These are phyloP conservation scores for Coemansia sp. DNA, from an alignment of 192 early-diverging fungal species.

Conservation along the genomic window DNA sequence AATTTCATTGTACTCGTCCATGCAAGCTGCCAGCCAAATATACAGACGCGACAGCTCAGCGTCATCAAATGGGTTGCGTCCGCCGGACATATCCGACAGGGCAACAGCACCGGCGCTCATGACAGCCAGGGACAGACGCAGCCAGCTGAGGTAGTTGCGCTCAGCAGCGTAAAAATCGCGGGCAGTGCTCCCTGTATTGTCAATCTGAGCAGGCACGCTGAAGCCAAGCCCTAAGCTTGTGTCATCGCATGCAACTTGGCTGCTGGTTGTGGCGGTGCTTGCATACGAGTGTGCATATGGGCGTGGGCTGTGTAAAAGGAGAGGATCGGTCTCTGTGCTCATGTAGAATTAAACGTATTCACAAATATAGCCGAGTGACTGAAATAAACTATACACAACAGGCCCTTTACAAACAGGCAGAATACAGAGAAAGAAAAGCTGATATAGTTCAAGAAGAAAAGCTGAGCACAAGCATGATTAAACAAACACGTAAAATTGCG, in stretches of 20 bases:
- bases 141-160: conserved; percentile 50
- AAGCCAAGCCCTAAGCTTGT: background rate
- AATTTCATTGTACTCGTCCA: background rate
- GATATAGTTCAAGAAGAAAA: too few species aligned
- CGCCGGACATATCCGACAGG: conserved; percentile 7
- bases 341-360: background rate
- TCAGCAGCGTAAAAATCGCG: conserved; percentile 50
- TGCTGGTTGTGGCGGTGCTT: conserved; percentile 11
- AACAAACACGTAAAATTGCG: too few species aligned
- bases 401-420: too few species aligned
- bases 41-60: background rate
- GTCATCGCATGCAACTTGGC: background rate
- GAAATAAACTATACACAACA: too few species aligned
- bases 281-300: conserved; percentile 2
- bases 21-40: conserved; percentile 1
- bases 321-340: conserved; percentile 3
- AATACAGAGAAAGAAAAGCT: too few species aligned
- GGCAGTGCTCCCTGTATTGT: conserved; percentile 37
- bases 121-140: conserved; percentile 28
- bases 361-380: too few species aligned
- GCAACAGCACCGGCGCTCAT: conserved; percentile 36
- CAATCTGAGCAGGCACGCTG: conserved; percentile 9
- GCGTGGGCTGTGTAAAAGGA: background rate
- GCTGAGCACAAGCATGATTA: too few species aligned
- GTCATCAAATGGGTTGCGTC: background rate